Percentiles rank a stretch among this genome's conserved stretches.
Evolutionary conservation across 2,329 filamentous ascomycete genomes (phyloP).

Genomic region (Ambrosiella xylebori): DNA sequence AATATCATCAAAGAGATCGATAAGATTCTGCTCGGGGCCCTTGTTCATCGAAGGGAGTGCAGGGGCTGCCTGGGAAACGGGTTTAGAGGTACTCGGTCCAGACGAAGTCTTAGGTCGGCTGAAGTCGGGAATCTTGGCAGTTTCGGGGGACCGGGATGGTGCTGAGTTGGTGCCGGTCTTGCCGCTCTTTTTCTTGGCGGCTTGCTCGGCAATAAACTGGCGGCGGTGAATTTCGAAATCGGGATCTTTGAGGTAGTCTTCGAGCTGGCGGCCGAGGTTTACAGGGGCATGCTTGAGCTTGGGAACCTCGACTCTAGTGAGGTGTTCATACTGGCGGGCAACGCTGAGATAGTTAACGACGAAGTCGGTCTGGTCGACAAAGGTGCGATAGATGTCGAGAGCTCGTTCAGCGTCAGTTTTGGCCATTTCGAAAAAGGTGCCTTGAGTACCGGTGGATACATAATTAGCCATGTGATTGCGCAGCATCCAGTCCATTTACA

Average conservation of each 20-base stretch:
- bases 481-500: too few species aligned
- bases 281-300: constrained; percentile 95
- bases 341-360: constrained; percentile 81
- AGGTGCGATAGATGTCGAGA: constrained; percentile 79
- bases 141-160: constrained; percentile 16
- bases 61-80: constrained; percentile 4
- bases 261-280: constrained; percentile 71
- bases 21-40: constrained; percentile 59
- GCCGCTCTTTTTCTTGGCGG: constrained; percentile 43
- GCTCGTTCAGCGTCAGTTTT: constrained; percentile 82
- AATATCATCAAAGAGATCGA: constrained; percentile 89
- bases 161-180: constrained; percentile 17
- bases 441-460: constrained; percentile 25
- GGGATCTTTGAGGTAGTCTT: constrained; percentile 85
- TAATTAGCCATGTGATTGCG: constrained; percentile 7
- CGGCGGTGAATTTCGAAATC: constrained; percentile 88
- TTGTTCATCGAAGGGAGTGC: constrained; percentile 27
- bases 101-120: constrained; percentile 22
- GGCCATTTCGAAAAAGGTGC: constrained; percentile 97
- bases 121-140: constrained; percentile 17
- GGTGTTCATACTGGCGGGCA: constrained; percentile 78
- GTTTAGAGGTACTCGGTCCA: constrained; percentile 8
- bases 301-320: constrained; percentile 83
- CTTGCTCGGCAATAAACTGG: constrained; percentile 79
- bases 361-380: constrained; percentile 78